Conservation (phyloP, 768 basidiomycete genomes). For the Termitomyces sp. region DNA sequence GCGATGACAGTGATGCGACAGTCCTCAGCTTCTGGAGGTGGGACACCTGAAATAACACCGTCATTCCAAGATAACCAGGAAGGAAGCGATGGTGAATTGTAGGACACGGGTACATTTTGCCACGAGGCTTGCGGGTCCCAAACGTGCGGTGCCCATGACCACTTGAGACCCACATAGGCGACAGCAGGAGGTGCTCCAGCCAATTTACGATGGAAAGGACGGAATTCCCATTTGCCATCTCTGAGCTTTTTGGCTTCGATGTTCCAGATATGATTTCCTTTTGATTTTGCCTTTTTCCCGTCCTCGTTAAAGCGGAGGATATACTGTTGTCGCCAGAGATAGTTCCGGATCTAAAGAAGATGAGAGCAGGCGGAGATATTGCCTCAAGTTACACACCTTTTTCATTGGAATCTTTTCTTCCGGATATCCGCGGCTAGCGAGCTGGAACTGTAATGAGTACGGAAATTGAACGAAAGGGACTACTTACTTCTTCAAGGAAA, state of each 20-base stretch:
- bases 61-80: constrained; percentile 87
- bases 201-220: constrained; percentile 83
- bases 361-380: constrained; percentile 1
- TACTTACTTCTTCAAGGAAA: constrained; percentile 82
- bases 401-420: constrained; percentile 97
- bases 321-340: constrained; percentile 91
- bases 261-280: constrained; percentile 99
- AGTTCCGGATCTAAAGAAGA: constrained; percentile 71
- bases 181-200: constrained; percentile 78
- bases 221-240: constrained; percentile 80
- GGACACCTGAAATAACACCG: constrained; percentile 77
- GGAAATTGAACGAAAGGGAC: background rate
- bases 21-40: constrained; percentile 68
- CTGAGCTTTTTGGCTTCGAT: constrained; percentile 85
- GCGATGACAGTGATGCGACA: constrained; percentile 74
- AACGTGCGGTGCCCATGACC: constrained; percentile 89
- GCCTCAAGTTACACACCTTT: constrained; percentile 51
- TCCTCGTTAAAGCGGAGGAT: constrained; percentile 98
- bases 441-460: constrained; percentile 33
- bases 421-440: constrained; percentile 79
- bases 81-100: constrained; percentile 77
- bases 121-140: constrained; percentile 96
- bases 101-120: constrained; percentile 72
- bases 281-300: constrained; percentile 98
- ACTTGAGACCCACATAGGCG: constrained; percentile 76